These are phyloP conservation scores for Aspergillus costaricaensis DNA, from an alignment of 2,329 filamentous ascomycete genomes.

Conservation along the genomic window DNA sequence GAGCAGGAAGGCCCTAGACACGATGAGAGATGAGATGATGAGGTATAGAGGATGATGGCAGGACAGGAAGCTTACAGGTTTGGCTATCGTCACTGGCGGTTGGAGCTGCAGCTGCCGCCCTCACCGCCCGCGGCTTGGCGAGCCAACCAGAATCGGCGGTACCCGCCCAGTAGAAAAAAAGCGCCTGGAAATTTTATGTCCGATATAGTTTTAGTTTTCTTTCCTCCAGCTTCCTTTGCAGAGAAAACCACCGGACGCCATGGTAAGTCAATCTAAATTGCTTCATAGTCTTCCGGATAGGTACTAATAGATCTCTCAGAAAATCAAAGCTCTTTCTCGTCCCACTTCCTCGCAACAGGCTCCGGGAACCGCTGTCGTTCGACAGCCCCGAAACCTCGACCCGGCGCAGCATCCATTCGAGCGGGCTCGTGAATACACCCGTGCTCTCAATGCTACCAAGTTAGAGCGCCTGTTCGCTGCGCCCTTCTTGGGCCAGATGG, in stretches of 20 bases:
- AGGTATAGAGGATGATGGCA: conserved; percentile 13
- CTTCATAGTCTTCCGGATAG: background rate
- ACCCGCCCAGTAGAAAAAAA: conserved; percentile 34
- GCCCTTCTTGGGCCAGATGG: conserved; percentile 83
- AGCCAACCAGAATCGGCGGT: conserved; percentile 29
- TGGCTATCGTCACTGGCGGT: conserved; percentile 24
- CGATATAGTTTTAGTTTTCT: conserved; percentile 9
- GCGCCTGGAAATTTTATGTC: conserved; percentile 22
- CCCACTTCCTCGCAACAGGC: conserved; percentile 50
- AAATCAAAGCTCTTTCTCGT: conserved; percentile 58
- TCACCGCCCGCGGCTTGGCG: conserved; percentile 38
- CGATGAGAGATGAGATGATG: conserved; percentile 6
- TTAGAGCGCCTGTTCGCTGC: conserved; percentile 88
- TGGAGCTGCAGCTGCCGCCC: conserved; percentile 21
- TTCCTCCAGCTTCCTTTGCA: conserved; percentile 1
- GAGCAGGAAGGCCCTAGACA: background rate
- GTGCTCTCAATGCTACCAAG: conserved; percentile 82
- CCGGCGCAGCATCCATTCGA: conserved; percentile 88
- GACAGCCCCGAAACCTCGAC: conserved; percentile 63
- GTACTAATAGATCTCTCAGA: conserved; percentile 37
- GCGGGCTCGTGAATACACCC: conserved; percentile 80
- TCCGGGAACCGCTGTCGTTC: conserved; percentile 48
- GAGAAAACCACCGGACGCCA: conserved; percentile 21
- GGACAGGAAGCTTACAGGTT: conserved; percentile 11
- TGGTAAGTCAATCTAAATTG: conserved; percentile 29